These are phyloP conservation scores for Coemansia sp. DNA, from an alignment of 192 early-diverging fungal species.

Conservation along the genomic window DNA sequence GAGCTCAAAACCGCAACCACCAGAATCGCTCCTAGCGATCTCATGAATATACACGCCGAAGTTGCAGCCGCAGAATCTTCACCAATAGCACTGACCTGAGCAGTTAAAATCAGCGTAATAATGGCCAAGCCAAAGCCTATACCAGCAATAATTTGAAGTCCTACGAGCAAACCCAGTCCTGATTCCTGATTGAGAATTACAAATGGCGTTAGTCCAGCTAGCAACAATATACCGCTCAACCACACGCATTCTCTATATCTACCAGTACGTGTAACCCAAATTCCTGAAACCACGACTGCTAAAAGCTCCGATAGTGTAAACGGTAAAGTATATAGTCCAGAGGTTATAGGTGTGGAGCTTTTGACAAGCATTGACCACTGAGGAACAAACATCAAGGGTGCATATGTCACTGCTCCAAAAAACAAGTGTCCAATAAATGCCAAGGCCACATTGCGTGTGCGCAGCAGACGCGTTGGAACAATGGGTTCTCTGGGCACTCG, in stretches of 20 bases:
- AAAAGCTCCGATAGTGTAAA: conserved; percentile 10
- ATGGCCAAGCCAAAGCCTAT: conserved; percentile 14
- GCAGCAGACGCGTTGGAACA: conserved; percentile 57
- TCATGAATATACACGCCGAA: conserved; percentile 16
- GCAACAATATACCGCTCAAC: conserved; percentile 2
- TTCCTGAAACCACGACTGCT: neutral
- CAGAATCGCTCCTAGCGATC: conserved; percentile 9
- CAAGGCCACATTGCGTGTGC: conserved; percentile 41
- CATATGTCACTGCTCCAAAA: conserved; percentile 19
- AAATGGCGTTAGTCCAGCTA: conserved; percentile 6
- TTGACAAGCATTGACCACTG: conserved; percentile 16
- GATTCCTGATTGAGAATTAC: conserved; percentile 9
- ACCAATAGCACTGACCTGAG: conserved; percentile 7
- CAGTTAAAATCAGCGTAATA: conserved; percentile 15
- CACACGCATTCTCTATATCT: conserved; percentile 18
- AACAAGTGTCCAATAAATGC: conserved; percentile 8
- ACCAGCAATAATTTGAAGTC: conserved; percentile 10
- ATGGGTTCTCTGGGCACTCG: conserved; percentile 55
- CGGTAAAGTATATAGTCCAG: conserved; percentile 14
- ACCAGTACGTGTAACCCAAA: conserved; percentile 9
- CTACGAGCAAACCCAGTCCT: conserved; percentile 3
- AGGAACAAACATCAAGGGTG: conserved; percentile 12
- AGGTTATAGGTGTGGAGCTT: conserved; percentile 16
- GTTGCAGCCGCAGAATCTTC: conserved; percentile 15
- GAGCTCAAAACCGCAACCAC: conserved; percentile 22